phyloP scores from a whole-genome alignment of 2,329 filamentous ascomycete genomes.

The Paracoccidioides lutzii region DNA sequence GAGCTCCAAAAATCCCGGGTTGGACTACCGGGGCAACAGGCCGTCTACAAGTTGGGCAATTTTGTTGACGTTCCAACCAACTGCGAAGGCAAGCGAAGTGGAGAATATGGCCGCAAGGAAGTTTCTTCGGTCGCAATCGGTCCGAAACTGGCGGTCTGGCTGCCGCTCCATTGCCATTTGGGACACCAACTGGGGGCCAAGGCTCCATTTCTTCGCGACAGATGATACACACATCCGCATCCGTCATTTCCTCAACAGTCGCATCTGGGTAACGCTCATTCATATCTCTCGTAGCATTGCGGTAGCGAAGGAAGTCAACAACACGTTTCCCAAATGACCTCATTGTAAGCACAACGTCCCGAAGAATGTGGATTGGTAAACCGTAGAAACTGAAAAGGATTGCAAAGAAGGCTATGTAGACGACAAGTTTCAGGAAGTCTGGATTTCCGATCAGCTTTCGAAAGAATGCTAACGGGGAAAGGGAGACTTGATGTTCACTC shows the following conservation, averaged over 20 bases:
- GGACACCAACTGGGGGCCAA: constrained; percentile 47
- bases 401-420: constrained; percentile 85
- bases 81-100: constrained; percentile 91
- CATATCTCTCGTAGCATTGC: constrained; percentile 88
- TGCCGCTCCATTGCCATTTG: constrained; percentile 20
- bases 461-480: neutral
- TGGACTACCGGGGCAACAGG: constrained; percentile 51
- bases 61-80: constrained; percentile 94
- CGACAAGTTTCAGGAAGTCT: constrained; percentile 83
- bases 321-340: constrained; percentile 83
- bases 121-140: constrained; percentile 78
- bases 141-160: constrained; percentile 51
- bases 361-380: constrained; percentile 88
- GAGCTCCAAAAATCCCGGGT: constrained; percentile 16
- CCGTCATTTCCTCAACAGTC: constrained; percentile 66
- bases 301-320: constrained; percentile 77
- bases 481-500: constrained; percentile 21
- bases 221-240: constrained; percentile 93
- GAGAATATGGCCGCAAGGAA: constrained; percentile 89
- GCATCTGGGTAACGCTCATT: constrained; percentile 82
- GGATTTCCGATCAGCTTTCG: constrained; percentile 6
- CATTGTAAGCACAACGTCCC: constrained; percentile 87
- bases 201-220: constrained; percentile 91
- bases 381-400: constrained; percentile 92
- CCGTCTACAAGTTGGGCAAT: constrained; percentile 84